Conservation (phyloP, 768 basidiomycete species). For the Pleurotus djamor region DNA sequence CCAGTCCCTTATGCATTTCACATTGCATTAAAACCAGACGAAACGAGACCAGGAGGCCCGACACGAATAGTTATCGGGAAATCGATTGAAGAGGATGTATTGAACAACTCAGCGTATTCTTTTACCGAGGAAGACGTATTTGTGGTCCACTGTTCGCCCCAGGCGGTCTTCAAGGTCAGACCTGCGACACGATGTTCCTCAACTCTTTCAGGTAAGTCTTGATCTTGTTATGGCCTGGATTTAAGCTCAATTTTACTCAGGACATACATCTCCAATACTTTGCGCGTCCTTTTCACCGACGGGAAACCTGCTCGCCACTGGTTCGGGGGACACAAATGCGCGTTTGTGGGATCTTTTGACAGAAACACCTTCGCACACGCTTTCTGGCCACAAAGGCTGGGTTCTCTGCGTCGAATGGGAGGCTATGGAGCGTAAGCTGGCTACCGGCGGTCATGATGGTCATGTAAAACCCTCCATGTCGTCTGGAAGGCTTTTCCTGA, state of each 20-base stretch:
- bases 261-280: constrained; percentile 90
- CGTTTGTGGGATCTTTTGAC: constrained; percentile 94
- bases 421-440: constrained; percentile 84
- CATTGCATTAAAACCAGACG: constrained; percentile 65
- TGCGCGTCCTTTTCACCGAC: constrained; percentile 97
- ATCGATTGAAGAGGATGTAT: constrained; percentile 80
- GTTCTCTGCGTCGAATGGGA: constrained; percentile 98
- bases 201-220: constrained; percentile 71
- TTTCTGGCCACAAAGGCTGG: constrained; percentile 93
- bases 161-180: constrained; percentile 92
- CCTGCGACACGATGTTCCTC: constrained; percentile 94
- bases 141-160: constrained; percentile 87
- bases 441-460: constrained; percentile 93
- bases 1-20: constrained; percentile 93
- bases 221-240: background rate
- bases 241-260: constrained; percentile 31
- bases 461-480: constrained; percentile 52
- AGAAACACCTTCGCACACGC: constrained; percentile 85
- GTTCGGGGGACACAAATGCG: constrained; percentile 91
- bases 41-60: constrained; percentile 49
- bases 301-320: constrained; percentile 87
- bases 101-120: constrained; percentile 65
- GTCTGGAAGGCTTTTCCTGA: background rate
- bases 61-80: constrained; percentile 82
- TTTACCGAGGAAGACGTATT: constrained; percentile 89